phyloP scores from a whole-genome alignment of 2,329 filamentous ascomycete genomes.

The Trichoderma oligosporum region DNA sequence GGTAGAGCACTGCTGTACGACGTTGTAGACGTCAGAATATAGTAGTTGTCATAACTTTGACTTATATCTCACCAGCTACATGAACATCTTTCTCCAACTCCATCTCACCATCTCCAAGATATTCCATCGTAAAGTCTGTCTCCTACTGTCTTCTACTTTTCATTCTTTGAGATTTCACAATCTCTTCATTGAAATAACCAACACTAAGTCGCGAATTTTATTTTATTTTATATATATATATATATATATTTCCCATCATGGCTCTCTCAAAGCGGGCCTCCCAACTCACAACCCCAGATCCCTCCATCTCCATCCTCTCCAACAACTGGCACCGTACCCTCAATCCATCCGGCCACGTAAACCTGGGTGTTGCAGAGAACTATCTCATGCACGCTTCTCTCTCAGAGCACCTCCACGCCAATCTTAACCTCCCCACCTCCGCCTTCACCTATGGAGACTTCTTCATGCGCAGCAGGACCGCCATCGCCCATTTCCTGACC shows the following conservation, averaged over 20 bases:
- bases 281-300: slow-evolving; percentile 28
- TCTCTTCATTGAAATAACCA: not conserved
- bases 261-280: slow-evolving; percentile 30
- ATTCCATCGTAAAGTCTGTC: not conserved
- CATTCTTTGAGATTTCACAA: not conserved
- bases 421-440: slow-evolving; percentile 31
- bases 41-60: too few species aligned
- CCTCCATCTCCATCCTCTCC: slow-evolving; percentile 31
- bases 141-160: not conserved
- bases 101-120: not conserved
- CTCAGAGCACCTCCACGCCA: slow-evolving; percentile 39
- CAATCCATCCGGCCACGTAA: slow-evolving; percentile 45
- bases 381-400: slow-evolving; percentile 47
- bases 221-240: too few species aligned
- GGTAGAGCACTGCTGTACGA: too few species aligned
- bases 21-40: too few species aligned
- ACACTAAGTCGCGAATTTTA: too few species aligned
- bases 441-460: slow-evolving; percentile 43
- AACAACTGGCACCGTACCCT: slow-evolving; percentile 41
- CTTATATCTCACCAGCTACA: not conserved
- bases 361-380: slow-evolving; percentile 52
- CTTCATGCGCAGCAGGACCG: slow-evolving; percentile 32
- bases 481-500: slow-evolving; percentile 37
- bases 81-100: not conserved
- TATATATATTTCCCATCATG: not conserved